These are phyloP conservation scores for Raffaelea ambrosiae DNA, from an alignment of 2,329 filamentous ascomycete species.

Conservation along the genomic window DNA sequence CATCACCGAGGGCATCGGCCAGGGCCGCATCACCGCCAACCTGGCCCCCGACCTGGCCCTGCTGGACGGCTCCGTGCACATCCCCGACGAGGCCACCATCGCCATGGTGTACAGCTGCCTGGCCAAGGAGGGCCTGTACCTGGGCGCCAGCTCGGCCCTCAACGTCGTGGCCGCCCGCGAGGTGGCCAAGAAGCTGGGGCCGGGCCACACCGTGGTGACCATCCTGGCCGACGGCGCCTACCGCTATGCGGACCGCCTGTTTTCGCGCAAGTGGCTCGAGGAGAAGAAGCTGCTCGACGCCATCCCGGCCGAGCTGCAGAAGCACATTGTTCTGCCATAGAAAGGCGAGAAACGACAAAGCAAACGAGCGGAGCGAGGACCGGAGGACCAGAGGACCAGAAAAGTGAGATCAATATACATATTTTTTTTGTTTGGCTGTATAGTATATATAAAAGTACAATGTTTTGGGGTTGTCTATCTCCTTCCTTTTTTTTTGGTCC, in stretches of 20 bases:
- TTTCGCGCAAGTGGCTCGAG: conserved; percentile 83
- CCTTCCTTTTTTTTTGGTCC: background rate
- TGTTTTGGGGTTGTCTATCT: background rate
- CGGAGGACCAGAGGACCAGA: too few relatives aligned
- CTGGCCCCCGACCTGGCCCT: conserved; percentile 74
- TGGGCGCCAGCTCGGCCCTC: conserved; percentile 86
- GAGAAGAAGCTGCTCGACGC: conserved; percentile 75
- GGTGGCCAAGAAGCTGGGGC: conserved; percentile 82
- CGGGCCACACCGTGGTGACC: conserved; percentile 85
- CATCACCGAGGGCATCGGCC: conserved; percentile 96
- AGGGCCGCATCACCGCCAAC: conserved; percentile 95
- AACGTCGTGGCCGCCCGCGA: conserved; percentile 96
- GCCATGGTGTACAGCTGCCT: conserved; percentile 96
- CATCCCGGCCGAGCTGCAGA: conserved; percentile 77
- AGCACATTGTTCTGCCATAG: conserved; percentile 87
- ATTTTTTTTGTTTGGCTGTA: too few relatives aligned
- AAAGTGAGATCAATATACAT: too few relatives aligned
- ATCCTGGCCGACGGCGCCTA: conserved; percentile 96
- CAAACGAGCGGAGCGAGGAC: background rate
- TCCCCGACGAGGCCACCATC: conserved; percentile 89
- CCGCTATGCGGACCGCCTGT: conserved; percentile 86
- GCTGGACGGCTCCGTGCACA: conserved; percentile 74
- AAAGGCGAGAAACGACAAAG: conserved; percentile 1
- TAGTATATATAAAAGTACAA: conserved; percentile 2
- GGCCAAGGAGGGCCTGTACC: conserved; percentile 90